Evolutionary conservation across 108 stramenopile genomes (phyloP).

Genomic region (Cyclotella sp.): DNA sequence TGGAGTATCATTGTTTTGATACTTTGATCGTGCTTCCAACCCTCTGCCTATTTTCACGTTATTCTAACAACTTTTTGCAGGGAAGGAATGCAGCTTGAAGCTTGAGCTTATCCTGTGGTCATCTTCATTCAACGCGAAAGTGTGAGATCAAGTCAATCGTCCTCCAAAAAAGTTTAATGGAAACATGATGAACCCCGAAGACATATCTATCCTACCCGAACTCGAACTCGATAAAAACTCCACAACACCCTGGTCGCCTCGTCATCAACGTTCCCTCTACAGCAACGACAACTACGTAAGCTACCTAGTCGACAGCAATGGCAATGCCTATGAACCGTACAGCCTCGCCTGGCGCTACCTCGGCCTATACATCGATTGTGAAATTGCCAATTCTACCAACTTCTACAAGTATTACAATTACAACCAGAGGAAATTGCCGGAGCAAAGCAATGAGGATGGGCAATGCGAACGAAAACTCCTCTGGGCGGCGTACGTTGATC

Average conservation of each 20-base stretch:
- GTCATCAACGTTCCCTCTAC: not conserved
- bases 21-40: not conserved
- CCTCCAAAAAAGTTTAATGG: too few species aligned
- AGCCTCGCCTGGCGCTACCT: slow-evolving; percentile 49
- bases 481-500: slow-evolving; percentile 52
- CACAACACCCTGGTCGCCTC: slow-evolving; percentile 2
- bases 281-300: not conserved
- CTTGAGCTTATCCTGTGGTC: too few species aligned
- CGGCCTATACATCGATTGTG: slow-evolving; percentile 51
- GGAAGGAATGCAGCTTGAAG: too few species aligned
- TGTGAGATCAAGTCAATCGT: too few species aligned
- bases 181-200: too few species aligned
- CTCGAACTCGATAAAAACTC: not conserved
- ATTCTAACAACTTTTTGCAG: too few species aligned
- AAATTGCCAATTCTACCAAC: slow-evolving; percentile 16
- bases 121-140: too few species aligned
- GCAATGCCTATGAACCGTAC: slow-evolving; percentile 46
- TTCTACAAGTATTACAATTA: slow-evolving; percentile 2
- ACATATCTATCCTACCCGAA: not conserved
- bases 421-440: not conserved
- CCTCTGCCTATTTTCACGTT: not conserved
- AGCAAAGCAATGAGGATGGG: slow-evolving; percentile 8
- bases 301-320: slow-evolving; percentile 40
- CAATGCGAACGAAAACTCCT: slow-evolving; percentile 37
- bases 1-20: too few species aligned